These are phyloP conservation scores for Penicillium carneum DNA, from an alignment of 2,329 filamentous ascomycete genomes.

Conservation along the genomic window DNA sequence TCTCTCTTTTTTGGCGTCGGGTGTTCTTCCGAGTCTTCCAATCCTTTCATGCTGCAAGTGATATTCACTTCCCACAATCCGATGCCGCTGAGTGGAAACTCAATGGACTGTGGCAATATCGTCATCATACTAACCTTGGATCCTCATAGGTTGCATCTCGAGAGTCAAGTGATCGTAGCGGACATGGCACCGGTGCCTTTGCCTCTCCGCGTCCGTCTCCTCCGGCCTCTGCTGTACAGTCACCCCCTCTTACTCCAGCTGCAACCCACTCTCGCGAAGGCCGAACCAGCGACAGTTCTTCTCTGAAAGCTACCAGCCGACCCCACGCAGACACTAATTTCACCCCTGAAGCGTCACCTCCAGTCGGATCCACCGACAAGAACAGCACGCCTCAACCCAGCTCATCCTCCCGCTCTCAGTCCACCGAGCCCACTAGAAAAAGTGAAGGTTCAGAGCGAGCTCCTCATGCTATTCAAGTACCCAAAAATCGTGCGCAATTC, in stretches of 20 bases:
- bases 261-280: constrained; percentile 71
- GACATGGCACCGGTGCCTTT: constrained; percentile 66
- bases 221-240: constrained; percentile 75
- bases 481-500: constrained; percentile 62
- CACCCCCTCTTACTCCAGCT: constrained; percentile 86
- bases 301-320: constrained; percentile 44
- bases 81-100: background rate
- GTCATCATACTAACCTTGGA: constrained; percentile 19
- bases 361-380: constrained; percentile 50
- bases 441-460: constrained; percentile 55
- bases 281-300: constrained; percentile 44
- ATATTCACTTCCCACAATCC: background rate
- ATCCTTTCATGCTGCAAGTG: background rate
- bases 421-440: constrained; percentile 53
- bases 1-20: constrained; percentile 18
- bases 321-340: constrained; percentile 49
- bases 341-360: constrained; percentile 63
- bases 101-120: constrained; percentile 1
- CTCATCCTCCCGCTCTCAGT: constrained; percentile 51
- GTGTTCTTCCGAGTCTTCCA: background rate
- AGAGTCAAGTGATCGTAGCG: constrained; percentile 69
- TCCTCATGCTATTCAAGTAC: constrained; percentile 54
- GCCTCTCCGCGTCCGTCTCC: constrained; percentile 74
- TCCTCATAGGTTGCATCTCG: constrained; percentile 52
- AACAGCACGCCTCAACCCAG: constrained; percentile 45